Conservation (phyloP, 1,284 basidiomycete species). For the Vanrija sp. region DNA sequence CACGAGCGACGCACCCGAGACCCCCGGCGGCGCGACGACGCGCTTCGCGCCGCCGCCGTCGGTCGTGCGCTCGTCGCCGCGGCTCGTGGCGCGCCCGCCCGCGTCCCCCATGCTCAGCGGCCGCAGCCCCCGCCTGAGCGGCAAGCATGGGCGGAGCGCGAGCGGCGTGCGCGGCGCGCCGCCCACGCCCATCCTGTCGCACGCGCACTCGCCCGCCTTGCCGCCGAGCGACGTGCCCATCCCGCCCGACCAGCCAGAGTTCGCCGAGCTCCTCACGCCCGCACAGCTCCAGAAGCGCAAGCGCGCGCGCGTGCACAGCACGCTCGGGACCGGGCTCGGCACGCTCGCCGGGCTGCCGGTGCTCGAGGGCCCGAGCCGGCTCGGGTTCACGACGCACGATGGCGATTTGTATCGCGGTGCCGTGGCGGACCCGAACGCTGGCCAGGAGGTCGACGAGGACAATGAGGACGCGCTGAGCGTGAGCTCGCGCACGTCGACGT, state of each 20-base stretch:
- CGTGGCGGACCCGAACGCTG: slow-evolving; percentile 25
- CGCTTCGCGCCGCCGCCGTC: too few species aligned
- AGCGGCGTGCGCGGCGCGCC: neutral
- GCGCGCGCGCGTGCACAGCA: slow-evolving; percentile 1
- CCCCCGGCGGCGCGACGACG: too few species aligned
- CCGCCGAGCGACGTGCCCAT: neutral
- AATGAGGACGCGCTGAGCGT: slow-evolving; percentile 37
- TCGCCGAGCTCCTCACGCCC: slow-evolving; percentile 41
- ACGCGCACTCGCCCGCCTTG: slow-evolving; percentile 3
- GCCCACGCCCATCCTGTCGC: slow-evolving; percentile 7
- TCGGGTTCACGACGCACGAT: slow-evolving; percentile 39
- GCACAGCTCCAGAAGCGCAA: slow-evolving; percentile 27
- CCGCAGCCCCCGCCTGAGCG: too few species aligned
- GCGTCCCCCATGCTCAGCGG: too few species aligned
- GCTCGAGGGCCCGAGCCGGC: slow-evolving; percentile 27
- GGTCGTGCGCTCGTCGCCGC: too few species aligned
- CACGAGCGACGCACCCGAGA: too few species aligned
- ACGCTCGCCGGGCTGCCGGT: slow-evolving; percentile 5
- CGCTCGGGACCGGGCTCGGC: neutral
- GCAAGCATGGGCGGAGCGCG: too few species aligned
- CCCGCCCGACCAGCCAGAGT: slow-evolving; percentile 27
- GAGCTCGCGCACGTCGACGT: slow-evolving; percentile 17
- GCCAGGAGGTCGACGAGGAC: neutral
- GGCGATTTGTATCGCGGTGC: slow-evolving; percentile 47
- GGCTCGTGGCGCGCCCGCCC: too few species aligned